Evolutionary conservation across 768 basidiomycete genomes (phyloP), one percentile per base, ranked within the genome.

Genomic region (Rhodotorula graminis): DNA sequence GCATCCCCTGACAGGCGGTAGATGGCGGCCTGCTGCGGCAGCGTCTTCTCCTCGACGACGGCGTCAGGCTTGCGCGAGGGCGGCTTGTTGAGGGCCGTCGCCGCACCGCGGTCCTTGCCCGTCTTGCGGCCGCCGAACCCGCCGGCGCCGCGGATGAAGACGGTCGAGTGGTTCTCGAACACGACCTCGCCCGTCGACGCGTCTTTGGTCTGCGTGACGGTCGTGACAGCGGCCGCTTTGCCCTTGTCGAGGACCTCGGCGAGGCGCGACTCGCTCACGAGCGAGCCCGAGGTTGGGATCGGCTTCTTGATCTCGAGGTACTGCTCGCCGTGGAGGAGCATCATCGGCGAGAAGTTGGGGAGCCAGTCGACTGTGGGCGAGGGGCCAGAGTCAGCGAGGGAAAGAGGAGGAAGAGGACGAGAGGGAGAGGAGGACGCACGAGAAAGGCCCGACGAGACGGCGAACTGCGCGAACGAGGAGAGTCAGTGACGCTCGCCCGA

Each of bases 251-350:
- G 80, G 2, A 82, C 83, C 67, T 84, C 83, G 40, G 83, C 83
- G 56, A 79, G 88, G 88, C 89, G 85, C 11, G 88, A 85, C 74
- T 90, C 84, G 79, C 85, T 94, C 44, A 92, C 84, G 31, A 98
- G 83, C 31, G 89, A 87, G 0, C 88, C 95, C 70, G 85, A 88
- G 0, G 92, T 92, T 1, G 95, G 94, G 71, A 98, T 90, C 0
- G 90, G 88, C 77, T 53, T 71, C 42, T 90, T 89, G 80, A 99
- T 91, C 71, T 87, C 85, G 76, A 99, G 83, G 81, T 92, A 98
- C 78, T 98, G 96, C 80, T 99, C 96, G 58, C 96, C 96, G 80
- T 99, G 96, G 27, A 99, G 86, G n/a, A 99, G 84, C 82, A 92
- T 97, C 60, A 93, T 92, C 11, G 92, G 93, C 79, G 94, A 94